Conservation (phyloP, 148 eudicot species). For the Rheum nobile region DNA sequence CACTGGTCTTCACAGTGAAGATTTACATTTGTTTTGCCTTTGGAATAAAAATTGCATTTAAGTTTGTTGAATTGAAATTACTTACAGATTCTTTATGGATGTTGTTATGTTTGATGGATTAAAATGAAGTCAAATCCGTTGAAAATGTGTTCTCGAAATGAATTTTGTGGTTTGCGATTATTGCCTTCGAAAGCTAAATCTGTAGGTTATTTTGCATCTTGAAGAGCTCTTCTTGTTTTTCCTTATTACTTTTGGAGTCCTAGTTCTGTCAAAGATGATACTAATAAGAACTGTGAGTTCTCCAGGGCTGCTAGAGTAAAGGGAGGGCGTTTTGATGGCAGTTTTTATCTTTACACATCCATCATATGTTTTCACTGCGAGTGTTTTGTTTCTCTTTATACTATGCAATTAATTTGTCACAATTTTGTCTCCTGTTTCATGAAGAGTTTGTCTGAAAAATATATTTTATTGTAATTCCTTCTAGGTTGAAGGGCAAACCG, state of each 20-base stretch:
- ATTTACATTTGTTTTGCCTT: neutral
- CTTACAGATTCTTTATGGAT: neutral
- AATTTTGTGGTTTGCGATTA: neutral
- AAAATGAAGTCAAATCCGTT: neutral
- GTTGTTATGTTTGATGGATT: neutral
- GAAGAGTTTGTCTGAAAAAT: neutral
- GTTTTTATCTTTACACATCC: neutral
- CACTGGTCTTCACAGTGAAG: neutral
- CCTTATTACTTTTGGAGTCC: neutral
- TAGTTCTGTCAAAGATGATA: neutral
- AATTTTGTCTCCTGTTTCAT: neutral
- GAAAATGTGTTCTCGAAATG: neutral
- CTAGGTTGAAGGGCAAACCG: slow-evolving; percentile 80
- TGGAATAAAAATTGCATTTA: no score
- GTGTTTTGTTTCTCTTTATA: no score
- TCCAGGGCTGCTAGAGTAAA: no score
- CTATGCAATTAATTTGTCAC: neutral
- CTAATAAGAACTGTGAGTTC: neutral
- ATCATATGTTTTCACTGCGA: neutral
- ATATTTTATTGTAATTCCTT: neutral
- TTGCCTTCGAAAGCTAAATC: neutral
- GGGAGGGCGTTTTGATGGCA: no score
- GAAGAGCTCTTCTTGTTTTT: neutral
- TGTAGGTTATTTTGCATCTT: neutral
- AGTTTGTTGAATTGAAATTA: no score